Evolutionary conservation across 1,284 basidiomycete genomes (phyloP).

Genomic region (Melampsora abietis-canadensis): DNA sequence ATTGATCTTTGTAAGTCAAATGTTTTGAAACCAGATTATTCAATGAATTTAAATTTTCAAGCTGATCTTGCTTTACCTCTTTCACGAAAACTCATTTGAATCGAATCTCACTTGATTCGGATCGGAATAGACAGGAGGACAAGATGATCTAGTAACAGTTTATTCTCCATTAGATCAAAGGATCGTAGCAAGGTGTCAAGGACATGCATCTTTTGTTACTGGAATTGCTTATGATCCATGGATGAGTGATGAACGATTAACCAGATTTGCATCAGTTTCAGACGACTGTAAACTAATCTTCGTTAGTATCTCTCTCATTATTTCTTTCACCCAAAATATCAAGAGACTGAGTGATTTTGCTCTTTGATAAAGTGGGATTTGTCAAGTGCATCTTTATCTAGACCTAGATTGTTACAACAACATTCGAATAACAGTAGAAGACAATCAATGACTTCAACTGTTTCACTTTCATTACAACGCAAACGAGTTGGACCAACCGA

Average conservation of each 20-base stretch:
- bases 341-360: too few species aligned
- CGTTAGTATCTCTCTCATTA: slow-evolving; percentile 56
- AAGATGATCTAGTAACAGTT: slow-evolving; percentile 91
- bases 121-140: slow-evolving; percentile 65
- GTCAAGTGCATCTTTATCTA: slow-evolving; percentile 59
- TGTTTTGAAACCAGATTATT: not conserved
- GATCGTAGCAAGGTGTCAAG: slow-evolving; percentile 67
- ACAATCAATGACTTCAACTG: slow-evolving; percentile 52
- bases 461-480: slow-evolving; percentile 44
- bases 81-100: slow-evolving; percentile 1
- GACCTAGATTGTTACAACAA: slow-evolving; percentile 64
- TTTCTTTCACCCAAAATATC: not conserved
- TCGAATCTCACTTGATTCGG: slow-evolving; percentile 27
- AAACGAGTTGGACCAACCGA: slow-evolving; percentile 58
- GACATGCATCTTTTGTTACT: slow-evolving; percentile 85
- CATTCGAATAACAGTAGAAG: slow-evolving; percentile 64
- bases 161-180: slow-evolving; percentile 86
- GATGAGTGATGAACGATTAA: slow-evolving; percentile 69
- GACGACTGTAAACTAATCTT: slow-evolving; percentile 89
- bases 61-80: not conserved
- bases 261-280: slow-evolving; percentile 76
- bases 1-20: slow-evolving; percentile 71
- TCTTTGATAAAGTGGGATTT: slow-evolving; percentile 99
- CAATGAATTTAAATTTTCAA: not conserved
- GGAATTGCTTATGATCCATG: slow-evolving; percentile 82